Base-by-base conservation (phyloP, 179 eudicot genomes). In the Beta corolliflora region DNA sequence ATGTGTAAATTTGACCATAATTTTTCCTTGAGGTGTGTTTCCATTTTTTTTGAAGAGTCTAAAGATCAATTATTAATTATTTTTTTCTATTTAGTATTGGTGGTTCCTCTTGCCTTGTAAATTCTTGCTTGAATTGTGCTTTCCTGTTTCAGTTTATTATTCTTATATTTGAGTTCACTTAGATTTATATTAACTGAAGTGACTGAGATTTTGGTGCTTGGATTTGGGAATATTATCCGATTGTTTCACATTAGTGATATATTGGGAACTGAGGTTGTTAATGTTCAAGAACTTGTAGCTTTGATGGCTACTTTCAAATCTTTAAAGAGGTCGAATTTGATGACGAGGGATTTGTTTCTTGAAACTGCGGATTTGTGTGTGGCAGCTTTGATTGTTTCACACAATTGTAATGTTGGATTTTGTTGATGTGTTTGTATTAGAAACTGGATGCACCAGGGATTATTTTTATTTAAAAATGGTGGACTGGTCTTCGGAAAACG, bases 401-500 rank as follows among this genome's bases (percentile, higher is more conserved):
- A 25, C 29, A 25, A 25, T 78, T 25, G 4, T 73, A 75, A 18
- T 71, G 61, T 63, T 76, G 78, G 55, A 25, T 72, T 36, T 63
- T 75, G 54, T 58, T 64, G 21, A 21, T 52, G 63, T 44, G 4
- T 73, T 8, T 21, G 78, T 80, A 53, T 58, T 83, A 96, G 99
- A 97, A 94, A 45, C 83, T 96, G 92, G 99, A 94, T 92, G 99
- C 99, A 71, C 99, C 99, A 4, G 91, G 85, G 99, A 96, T 85
- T 98, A 96, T 91, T 96, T 94, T 83, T 94, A 96, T 79, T 86
- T 96, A 77, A 96, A 94, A 81, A 0, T 25, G 29, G 97, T 96
- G 54, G 99, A 94, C 79, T 96, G 99, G 99, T 96, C 99, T 68
- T 86, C 99, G 1, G 87, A 89, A 67, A 91, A 96, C 86, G 91